phyloP scores from a whole-genome alignment of 2,329 filamentous ascomycete species.

The Leptographium galeiforme region DNA sequence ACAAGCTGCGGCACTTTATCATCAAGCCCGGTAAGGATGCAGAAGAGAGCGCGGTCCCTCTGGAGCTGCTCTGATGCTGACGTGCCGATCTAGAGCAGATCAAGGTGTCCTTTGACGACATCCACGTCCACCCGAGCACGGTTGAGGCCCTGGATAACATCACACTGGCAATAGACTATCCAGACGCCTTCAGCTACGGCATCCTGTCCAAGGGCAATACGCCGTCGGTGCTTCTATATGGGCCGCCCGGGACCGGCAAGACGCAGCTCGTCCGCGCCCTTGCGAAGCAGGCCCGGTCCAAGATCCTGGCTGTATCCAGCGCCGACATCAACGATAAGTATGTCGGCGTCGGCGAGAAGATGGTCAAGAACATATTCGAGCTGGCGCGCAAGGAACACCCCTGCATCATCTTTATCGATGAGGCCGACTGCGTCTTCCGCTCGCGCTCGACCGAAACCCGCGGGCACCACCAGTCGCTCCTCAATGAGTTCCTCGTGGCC shows the following conservation, averaged over 20 bases:
- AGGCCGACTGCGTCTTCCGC: constrained; percentile 13
- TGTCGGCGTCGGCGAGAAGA: constrained; percentile 16
- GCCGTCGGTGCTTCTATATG: constrained; percentile 15
- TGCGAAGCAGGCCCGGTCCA: constrained; percentile 10
- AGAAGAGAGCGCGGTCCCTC: not conserved
- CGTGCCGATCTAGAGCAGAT: not conserved
- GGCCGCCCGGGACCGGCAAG: constrained; percentile 19
- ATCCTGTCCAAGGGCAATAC: constrained; percentile 10
- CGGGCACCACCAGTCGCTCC: not conserved
- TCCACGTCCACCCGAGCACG: not conserved
- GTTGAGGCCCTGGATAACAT: not conserved
- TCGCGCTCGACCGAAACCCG: not conserved
- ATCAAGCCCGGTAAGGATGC: not conserved
- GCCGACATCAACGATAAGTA: constrained; percentile 9
- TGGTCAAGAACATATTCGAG: constrained; percentile 15
- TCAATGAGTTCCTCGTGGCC: constrained; percentile 17
- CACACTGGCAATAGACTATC: not conserved
- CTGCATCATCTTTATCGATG: constrained; percentile 18
- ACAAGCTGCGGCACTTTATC: not conserved
- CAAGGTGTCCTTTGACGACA: not conserved
- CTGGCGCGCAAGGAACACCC: constrained; percentile 14
- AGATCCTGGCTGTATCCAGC: constrained; percentile 13
- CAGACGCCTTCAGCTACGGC: constrained; percentile 10
- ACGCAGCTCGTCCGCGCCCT: constrained; percentile 13
- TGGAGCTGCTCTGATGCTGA: not conserved